Base-by-base conservation (phyloP, 225 moss, liverwort and hornwort species). In the Ulota crispa region DNA sequence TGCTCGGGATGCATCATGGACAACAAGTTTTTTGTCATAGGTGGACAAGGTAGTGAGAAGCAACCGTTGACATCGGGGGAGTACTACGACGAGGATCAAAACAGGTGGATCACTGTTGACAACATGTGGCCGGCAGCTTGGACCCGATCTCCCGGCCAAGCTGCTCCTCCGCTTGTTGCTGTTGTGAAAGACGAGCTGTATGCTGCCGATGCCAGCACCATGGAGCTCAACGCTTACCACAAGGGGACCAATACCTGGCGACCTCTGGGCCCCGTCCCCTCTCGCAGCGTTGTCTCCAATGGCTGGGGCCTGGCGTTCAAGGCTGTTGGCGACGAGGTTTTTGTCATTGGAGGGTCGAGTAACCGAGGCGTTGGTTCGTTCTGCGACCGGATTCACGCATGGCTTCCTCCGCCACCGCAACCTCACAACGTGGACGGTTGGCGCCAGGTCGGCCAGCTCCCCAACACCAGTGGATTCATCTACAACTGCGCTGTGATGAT, bases 1-100 rank as follows among this genome's bases (percentile, higher is more conserved):
- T 97, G 97, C 67, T 95, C 97, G 0, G 97, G 97, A 1, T 97
- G 95, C 83, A 91, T 97, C 4, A 88, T 97, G 87, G 97, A 97
- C 28, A 91, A 88, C 3, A 95, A 93, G 83, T 97, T 97, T 50
- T 88, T 88, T 20, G 97, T 95, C 15, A 94, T 97, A 59, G 97
- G 97, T 6, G 81, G 80, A 10, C 97, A 91, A 37, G 88, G 87
- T 23, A 73, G 60, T 11, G 92, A 86, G 42, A 57, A 59, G 4
- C 72, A 83, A 26, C 12, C 84, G 0, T 64, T 91, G 14, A 93
- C 87, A 3, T 97, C 97, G 3, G 95, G 95, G 10, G 97, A 97
- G 84, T 93, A 89, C 18, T 97, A 91, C 53, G 94, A 97, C 68
- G 94, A 92, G 30, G 78, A 11, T 24, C 87, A 89, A 32, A 82